These are phyloP conservation scores for Cucurbita argyrosperma DNA, from an alignment of 306 rosid genomes.

Conservation along the genomic window DNA sequence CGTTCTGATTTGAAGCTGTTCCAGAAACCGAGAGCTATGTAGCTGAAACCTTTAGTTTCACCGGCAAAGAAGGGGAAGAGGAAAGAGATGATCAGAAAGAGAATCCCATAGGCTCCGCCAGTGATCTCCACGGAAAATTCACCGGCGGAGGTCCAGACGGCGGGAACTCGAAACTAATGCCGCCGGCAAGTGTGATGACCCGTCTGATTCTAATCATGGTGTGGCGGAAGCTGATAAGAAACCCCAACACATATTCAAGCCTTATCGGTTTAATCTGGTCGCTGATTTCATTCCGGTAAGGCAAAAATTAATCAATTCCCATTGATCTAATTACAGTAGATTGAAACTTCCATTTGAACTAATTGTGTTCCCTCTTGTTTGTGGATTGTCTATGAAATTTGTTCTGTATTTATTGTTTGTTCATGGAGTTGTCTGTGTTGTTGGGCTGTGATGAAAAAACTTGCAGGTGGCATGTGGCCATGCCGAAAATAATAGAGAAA, in stretches of 20 bases:
- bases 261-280: slow-evolving; percentile 92
- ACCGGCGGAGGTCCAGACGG: slow-evolving; percentile 17
- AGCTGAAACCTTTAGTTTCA: slow-evolving; percentile 48
- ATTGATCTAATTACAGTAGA: background rate
- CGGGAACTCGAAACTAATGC: slow-evolving; percentile 50
- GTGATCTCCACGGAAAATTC: slow-evolving; percentile 58
- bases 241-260: slow-evolving; percentile 94
- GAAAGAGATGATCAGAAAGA: slow-evolving; percentile 35
- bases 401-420: background rate
- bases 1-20: slow-evolving; percentile 7
- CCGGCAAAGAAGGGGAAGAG: slow-evolving; percentile 32
- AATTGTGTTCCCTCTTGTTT: background rate
- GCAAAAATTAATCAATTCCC: background rate
- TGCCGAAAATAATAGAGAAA: slow-evolving; percentile 63
- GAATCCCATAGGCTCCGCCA: slow-evolving; percentile 49
- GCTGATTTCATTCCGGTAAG: slow-evolving; percentile 65
- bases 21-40: slow-evolving; percentile 30
- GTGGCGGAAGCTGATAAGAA: slow-evolving; percentile 94
- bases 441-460: background rate
- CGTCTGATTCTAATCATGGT: slow-evolving; percentile 93
- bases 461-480: slow-evolving; percentile 71
- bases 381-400: background rate
- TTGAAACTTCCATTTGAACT: background rate
- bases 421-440: background rate
- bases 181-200: slow-evolving; percentile 98